Conservation (phyloP, 1,284 basidiomycete species). For the Tilletia horrida region DNA sequence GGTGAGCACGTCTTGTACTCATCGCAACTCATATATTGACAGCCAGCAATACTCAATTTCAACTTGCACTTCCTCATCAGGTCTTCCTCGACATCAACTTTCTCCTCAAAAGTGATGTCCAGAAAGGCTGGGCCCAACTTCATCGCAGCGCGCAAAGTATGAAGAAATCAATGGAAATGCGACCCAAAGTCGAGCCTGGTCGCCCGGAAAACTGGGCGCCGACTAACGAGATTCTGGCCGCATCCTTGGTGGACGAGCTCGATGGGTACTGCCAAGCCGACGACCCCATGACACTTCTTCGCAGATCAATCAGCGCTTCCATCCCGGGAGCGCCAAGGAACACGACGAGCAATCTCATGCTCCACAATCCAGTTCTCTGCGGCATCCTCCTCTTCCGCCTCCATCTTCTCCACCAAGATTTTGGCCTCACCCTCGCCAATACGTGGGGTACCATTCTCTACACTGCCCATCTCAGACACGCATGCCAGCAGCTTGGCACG, state of each 20-base stretch:
- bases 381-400: background rate
- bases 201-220: background rate
- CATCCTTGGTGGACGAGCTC: background rate
- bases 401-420: background rate
- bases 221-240: background rate
- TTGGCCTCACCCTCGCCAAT: background rate
- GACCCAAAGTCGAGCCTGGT: background rate
- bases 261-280: background rate
- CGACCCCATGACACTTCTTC: background rate
- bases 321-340: background rate
- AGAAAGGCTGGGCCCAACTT: background rate
- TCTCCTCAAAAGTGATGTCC: background rate
- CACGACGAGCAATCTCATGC: background rate
- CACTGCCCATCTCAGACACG: background rate
- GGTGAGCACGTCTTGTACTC: too few species aligned
- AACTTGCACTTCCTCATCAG: too few species aligned
- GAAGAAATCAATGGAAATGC: background rate
- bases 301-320: background rate
- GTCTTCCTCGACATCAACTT: conserved; percentile 1
- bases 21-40: too few species aligned
- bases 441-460: background rate
- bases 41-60: too few species aligned
- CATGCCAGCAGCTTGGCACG: background rate
- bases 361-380: background rate
- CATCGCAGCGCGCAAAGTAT: background rate